Conservation (phyloP, 306 rosid species). For the Hippophae gyantsensis region DNA sequence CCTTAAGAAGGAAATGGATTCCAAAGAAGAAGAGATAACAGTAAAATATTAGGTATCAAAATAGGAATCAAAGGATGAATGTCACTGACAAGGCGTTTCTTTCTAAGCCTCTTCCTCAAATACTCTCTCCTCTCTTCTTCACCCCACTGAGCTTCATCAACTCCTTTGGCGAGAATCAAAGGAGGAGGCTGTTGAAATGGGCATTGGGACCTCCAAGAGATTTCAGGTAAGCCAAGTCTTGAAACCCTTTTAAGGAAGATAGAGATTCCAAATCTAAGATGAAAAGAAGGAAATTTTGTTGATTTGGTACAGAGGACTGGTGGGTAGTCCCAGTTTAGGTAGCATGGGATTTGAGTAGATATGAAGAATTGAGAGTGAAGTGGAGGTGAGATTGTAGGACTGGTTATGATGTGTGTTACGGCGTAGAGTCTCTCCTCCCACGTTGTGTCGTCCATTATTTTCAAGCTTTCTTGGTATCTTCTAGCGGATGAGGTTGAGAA, state of each 20-base stretch:
- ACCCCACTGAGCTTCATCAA: conserved; percentile 54
- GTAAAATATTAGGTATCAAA: conserved; percentile 46
- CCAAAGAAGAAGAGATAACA: conserved; percentile 55
- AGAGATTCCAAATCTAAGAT: conserved; percentile 44
- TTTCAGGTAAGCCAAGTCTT: conserved; percentile 30
- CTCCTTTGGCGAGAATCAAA: conserved; percentile 51
- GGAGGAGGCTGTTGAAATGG: conserved; percentile 79
- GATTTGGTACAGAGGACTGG: conserved; percentile 58
- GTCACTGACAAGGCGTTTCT: conserved; percentile 28
- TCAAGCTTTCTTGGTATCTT: no score
- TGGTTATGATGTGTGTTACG: conserved; percentile 65
- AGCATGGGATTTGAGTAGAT: conserved; percentile 59
- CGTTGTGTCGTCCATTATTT: conserved; percentile 38
- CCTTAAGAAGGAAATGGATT: conserved; percentile 26
- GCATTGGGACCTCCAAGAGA: conserved; percentile 83
- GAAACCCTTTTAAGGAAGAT: conserved; percentile 51
- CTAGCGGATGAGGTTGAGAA: no score
- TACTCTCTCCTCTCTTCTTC: conserved; percentile 30
- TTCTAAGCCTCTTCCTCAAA: conserved; percentile 46
- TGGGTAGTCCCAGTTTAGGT: conserved; percentile 79
- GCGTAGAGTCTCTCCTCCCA: conserved; percentile 57
- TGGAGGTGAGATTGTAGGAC: conserved; percentile 48
- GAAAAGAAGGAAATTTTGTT: conserved; percentile 27
- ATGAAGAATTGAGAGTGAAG: conserved; percentile 72
- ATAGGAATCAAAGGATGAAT: conserved; percentile 45